phyloP scores from a whole-genome alignment of 2,329 filamentous ascomycete species.

The Fusarium sp. region DNA sequence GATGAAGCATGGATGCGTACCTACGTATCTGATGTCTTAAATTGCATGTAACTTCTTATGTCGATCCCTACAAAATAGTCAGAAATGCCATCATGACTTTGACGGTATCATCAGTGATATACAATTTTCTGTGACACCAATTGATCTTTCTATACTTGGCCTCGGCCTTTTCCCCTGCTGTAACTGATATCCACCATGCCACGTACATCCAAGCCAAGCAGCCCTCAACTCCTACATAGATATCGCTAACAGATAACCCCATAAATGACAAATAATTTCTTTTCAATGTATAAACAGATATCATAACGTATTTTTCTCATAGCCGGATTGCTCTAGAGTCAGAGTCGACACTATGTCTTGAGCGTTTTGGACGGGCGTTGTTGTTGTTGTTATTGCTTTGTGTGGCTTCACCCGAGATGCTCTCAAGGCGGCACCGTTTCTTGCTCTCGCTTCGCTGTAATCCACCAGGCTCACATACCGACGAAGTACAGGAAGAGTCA shows the following conservation, averaged over 20 bases:
- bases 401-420: slow-evolving; percentile 4
- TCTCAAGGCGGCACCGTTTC: slow-evolving; percentile 22
- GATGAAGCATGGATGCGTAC: slow-evolving; percentile 1
- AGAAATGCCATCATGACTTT: not conserved
- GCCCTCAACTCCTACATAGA: not conserved
- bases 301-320: not conserved
- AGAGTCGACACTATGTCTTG: slow-evolving; percentile 3
- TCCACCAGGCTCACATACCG: not conserved
- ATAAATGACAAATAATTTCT: not conserved
- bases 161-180: not conserved
- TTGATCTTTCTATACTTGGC: not conserved
- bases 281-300: not conserved
- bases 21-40: not conserved
- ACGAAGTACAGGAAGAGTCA: not conserved
- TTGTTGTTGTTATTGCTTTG: not conserved
- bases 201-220: slow-evolving; percentile 24
- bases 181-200: slow-evolving; percentile 18
- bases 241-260: not conserved
- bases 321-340: not conserved
- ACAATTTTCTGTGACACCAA: not conserved
- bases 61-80: not conserved
- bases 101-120: not conserved
- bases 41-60: not conserved
- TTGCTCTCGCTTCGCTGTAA: slow-evolving; percentile 19
- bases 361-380: slow-evolving; percentile 14